Base-by-base conservation (phyloP, 306 rosid species). In the Prunus armeniaca region DNA sequence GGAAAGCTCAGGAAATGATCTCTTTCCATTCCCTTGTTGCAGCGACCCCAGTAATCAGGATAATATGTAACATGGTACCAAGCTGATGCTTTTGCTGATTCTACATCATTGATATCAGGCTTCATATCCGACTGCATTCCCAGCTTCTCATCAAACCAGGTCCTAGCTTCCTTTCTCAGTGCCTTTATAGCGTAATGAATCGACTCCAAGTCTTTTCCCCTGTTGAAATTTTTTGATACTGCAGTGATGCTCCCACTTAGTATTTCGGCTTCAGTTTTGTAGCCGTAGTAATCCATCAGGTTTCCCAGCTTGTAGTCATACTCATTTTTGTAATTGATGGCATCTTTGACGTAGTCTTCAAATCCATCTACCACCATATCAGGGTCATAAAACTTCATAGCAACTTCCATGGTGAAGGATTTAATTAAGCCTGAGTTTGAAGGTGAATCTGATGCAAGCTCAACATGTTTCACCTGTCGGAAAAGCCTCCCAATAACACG, bases 251-350 rank as follows among this genome's bases (percentile, higher is more conserved):
- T 88, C 12, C 96, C 97, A 75, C 89, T 87, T 1, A 90, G 73
- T 64, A 92, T 81, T 76, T 88, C 96, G 15, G 88, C 89, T 76
- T 92, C 96, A 9, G 92, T 87, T 60, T 85, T 85, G 80, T 90
- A 77, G 20, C 88, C 90, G 58, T 92, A 92, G 83, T 90, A 88
- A 43, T 87, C 87, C 89, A 92, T 86, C 25, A 92, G 46, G 76
- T 84, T 88, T 22, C 86, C 76, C 74, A 92, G 74, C 84, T 78
- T 90, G 77, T 65, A 45, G 78, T 90, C 97, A 74, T 90, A 92
- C 69, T 50, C 82, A 56, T 2, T 73, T 74, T 92, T 92, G 89
- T 86, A 57, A 66, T 71, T 73, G 72, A 74, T 65, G 30, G 96
- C 96, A 54, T 87, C 92, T 12, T 75, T 87, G 52, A 92, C 63